Conservation (phyloP, 129 eudicot genomes). For the Helianthus annuus region HanXRQr2.0-SUNRISE NC_035449.2:22541237-22541736, state of each 20-base stretch:
- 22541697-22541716: too few relatives aligned
- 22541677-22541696: too few relatives aligned
- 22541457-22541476: conserved; percentile 18
- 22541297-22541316: conserved; percentile 48
- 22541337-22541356: conserved; percentile 37
- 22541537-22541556: too few relatives aligned
- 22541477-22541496: background rate
- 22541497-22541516: background rate
- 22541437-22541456: conserved; percentile 27
- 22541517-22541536: background rate
- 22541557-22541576: too few relatives aligned
- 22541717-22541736: too few relatives aligned
- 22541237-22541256: conserved; percentile 34
- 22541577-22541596: too few relatives aligned
- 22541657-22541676: too few relatives aligned
- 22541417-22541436: conserved; percentile 23
- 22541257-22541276: conserved; percentile 21
- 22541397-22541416: conserved; percentile 29
- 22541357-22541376: conserved; percentile 5
- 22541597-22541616: too few relatives aligned
- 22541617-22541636: too few relatives aligned
- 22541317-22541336: conserved; percentile 37
- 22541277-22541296: conserved; percentile 49
- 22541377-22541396: conserved; percentile 20
- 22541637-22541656: too few relatives aligned